These are phyloP conservation scores for Populus davidiana DNA, from an alignment of 345 rosid species.

Conservation along the genomic window DNA sequence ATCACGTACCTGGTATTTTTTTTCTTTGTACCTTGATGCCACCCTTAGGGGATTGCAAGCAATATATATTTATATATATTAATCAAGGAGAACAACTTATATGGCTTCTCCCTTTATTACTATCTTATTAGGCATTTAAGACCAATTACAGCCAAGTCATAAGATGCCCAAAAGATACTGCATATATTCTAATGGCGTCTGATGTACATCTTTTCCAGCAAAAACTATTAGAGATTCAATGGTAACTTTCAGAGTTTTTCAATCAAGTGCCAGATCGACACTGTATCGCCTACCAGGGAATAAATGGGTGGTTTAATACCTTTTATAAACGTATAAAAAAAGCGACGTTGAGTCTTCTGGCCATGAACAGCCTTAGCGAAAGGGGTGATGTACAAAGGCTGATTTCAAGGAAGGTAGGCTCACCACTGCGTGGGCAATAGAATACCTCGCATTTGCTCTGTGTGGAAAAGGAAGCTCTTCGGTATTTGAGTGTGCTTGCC, in stretches of 20 bases:
- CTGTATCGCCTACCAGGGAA: not conserved
- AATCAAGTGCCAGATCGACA: not conserved
- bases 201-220: not conserved
- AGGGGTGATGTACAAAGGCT: too few relatives aligned
- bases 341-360: not conserved
- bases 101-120: not conserved
- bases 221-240: not conserved
- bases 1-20: constrained; percentile 1
- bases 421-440: too few relatives aligned
- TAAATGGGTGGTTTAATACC: not conserved
- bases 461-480: too few relatives aligned
- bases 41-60: not conserved
- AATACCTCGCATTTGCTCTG: too few relatives aligned
- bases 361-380: not conserved
- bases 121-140: not conserved
- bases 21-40: not conserved
- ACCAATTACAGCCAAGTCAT: not conserved
- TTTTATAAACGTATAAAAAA: not conserved
- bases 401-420: too few relatives aligned
- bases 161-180: not conserved
- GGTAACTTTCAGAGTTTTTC: not conserved
- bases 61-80: not conserved
- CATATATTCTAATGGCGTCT: not conserved
- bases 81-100: not conserved
- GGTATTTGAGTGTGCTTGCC: too few relatives aligned